These are phyloP conservation scores for Cairneyella variabilis DNA, from an alignment of 495 filamentous ascomycete species.

Conservation along the genomic window DNA sequence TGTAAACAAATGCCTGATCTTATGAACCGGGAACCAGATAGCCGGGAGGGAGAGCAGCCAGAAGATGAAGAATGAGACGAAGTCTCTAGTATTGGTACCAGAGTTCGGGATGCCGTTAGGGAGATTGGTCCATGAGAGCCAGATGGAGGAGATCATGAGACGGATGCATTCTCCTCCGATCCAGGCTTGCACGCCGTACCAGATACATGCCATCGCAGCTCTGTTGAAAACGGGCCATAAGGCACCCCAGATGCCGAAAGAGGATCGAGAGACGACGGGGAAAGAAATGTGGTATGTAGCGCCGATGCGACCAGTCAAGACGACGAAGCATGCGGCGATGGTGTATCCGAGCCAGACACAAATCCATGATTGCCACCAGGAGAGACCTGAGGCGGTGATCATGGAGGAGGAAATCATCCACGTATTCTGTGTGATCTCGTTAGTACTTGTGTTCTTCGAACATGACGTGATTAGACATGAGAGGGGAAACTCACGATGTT, in stretches of 20 bases:
- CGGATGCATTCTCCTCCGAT: conserved; percentile 81
- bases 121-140: conserved; percentile 60
- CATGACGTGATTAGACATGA: no score
- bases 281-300: conserved; percentile 89
- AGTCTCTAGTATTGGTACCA: conserved; percentile 73
- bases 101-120: conserved; percentile 66
- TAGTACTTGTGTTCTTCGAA: no score
- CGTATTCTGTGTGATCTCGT: conserved; percentile 75
- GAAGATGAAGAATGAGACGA: conserved; percentile 78
- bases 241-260: conserved; percentile 84
- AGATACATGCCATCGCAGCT: conserved; percentile 80
- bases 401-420: conserved; percentile 94
- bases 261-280: conserved; percentile 69
- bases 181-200: conserved; percentile 86
- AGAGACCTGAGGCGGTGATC: conserved; percentile 66
- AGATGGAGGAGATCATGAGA: conserved; percentile 79
- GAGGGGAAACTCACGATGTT: conserved; percentile 70
- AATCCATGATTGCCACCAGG: conserved; percentile 96
- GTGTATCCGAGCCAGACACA: conserved; percentile 84
- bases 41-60: conserved; percentile 78
- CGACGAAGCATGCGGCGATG: conserved; percentile 72
- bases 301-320: conserved; percentile 77
- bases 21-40: conserved; percentile 76
- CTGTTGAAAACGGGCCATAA: conserved; percentile 92
- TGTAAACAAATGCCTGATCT: conserved; percentile 84